Evolutionary conservation across 2,329 filamentous ascomycete species (phyloP), one percentile per base, ranked within the genome.

Genomic region (Calonectria crousiana): DNA sequence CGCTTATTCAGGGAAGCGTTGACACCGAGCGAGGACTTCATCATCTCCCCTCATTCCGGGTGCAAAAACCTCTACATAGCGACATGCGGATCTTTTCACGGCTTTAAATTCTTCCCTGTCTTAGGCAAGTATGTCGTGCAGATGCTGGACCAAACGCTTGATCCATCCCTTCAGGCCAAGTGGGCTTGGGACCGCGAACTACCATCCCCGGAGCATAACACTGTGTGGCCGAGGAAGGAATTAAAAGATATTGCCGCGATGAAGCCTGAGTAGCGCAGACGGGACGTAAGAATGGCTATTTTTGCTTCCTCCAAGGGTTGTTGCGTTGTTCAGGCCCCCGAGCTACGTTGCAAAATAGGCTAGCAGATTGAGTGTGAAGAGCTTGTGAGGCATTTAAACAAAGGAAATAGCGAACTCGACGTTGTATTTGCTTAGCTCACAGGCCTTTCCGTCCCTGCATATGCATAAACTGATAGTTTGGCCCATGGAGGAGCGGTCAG

Each of bases 61-160:
- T 89, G 79, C 26, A 80, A 81, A 58, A 91, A 91, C 30, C 83
- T 94, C 0, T 93, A 90, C 77, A 78, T 94, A 2, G 92, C 92
- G 0, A 91, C 90, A 0, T 92, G 91, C 11, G 92, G 92, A 6
- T 93, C 91, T 0, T 93, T 93, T 77, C 92, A 94, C 81, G 89
- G 90, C 20, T 93, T 88, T 86, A 93, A 94, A 82, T 93, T 94
- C 82, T 88, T 94, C 71, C 92, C 92, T 0, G 88, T 90, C 2
- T 88, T 93, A 32, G 92, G 92, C 6, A 90, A 89, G 76, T 93
- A 93, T 76, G 86, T 92, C 34, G 81, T 88, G 26, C 87, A 90
- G 78, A 89, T 89, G 91, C 83, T 87, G 34, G 88, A 88, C 77
- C 88, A 82, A 10, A 75, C 82, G 14, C 81, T 92, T 20, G 81